Percentiles rank a stretch among this genome's conserved stretches.
Conservation (phyloP, 148 eudicot genomes). For the Fallopia convolvulus region DNA sequence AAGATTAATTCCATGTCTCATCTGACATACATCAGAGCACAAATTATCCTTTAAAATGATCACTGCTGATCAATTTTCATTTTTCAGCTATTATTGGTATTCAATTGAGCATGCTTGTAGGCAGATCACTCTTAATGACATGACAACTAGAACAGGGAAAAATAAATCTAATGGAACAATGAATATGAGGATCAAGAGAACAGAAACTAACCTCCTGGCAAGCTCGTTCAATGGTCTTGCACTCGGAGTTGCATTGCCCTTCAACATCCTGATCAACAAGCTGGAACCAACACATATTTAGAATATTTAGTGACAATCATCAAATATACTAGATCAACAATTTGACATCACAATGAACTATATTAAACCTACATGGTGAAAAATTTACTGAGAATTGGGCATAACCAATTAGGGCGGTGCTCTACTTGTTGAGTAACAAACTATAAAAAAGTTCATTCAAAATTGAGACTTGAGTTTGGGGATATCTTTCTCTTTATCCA, state of each 20-base stretch:
- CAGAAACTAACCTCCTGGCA: constrained; percentile 71
- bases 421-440: neutral
- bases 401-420: neutral
- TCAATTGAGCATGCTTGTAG: neutral
- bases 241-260: constrained; percentile 84
- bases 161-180: neutral
- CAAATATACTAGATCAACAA: neutral
- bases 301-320: neutral
- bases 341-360: neutral
- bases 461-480: neutral
- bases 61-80: neutral
- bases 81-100: neutral
- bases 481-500: neutral
- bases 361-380: neutral
- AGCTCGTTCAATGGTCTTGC: constrained; percentile 96
- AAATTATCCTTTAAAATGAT: neutral
- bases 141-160: neutral
- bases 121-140: neutral
- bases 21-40: neutral
- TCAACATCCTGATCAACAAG: constrained; percentile 82
- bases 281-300: constrained; percentile 27
- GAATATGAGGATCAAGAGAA: neutral
- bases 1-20: neutral
- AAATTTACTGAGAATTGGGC: neutral
- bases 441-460: neutral